Percentiles rank a stretch among this genome's conserved stretches.
phyloP scores from a whole-genome alignment of 1,139 yeast genomes.

The Scheffersomyces segobiensis region DNA sequence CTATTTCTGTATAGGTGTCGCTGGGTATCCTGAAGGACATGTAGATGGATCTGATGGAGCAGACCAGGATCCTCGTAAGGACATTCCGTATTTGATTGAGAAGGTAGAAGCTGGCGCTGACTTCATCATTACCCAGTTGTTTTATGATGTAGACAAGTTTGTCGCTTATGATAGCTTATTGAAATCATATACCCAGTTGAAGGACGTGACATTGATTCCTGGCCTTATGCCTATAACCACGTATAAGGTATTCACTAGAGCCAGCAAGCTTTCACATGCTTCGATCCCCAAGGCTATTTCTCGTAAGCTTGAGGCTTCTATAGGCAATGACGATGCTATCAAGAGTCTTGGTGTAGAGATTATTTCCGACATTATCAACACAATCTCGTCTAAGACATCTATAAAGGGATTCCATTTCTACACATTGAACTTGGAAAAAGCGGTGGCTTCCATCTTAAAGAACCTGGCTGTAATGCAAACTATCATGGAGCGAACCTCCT shows the following conservation, averaged over 20 bases:
- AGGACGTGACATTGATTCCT: conserved; percentile 67
- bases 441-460: conserved; percentile 81
- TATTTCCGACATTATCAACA: conserved; percentile 61
- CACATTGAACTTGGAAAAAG: conserved; percentile 85
- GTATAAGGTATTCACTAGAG: conserved; percentile 79
- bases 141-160: conserved; percentile 45
- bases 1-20: conserved; percentile 85
- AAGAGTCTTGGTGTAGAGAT: conserved; percentile 81
- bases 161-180: conserved; percentile 38
- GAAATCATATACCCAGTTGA: conserved; percentile 33
- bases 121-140: conserved; percentile 46
- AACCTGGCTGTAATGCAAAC: conserved; percentile 50
- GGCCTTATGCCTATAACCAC: conserved; percentile 98
- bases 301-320: conserved; percentile 52
- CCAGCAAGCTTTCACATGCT: conserved; percentile 89
- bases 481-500: conserved; percentile 19
- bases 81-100: conserved; percentile 66
- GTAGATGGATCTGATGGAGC: conserved; percentile 73
- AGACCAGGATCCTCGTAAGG: conserved; percentile 61
- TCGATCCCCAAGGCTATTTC: conserved; percentile 59
- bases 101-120: conserved; percentile 52
- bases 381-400: conserved; percentile 52
- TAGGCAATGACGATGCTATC: conserved; percentile 80
- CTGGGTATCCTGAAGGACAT: conserved; percentile 97
- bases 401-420: conserved; percentile 87